Evolutionary conservation across 1,284 basidiomycete species (phyloP).

Genomic region (Austroboletus niveus): DNA sequence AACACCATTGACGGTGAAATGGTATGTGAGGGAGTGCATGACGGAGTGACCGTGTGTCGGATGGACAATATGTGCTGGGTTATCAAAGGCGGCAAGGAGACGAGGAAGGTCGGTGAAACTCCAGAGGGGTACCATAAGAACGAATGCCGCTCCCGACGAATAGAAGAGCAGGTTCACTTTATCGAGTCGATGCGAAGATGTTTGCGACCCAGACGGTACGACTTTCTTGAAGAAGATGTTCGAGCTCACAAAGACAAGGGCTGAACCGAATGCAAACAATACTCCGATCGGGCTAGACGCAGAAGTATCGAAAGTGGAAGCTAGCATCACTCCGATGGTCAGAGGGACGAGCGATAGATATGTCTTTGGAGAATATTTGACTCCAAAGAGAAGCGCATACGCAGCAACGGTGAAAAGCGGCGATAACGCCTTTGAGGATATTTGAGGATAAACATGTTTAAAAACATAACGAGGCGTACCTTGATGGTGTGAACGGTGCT

Average conservation of each 20-base stretch:
- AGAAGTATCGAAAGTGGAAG: constrained; percentile 90
- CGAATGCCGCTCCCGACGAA: constrained; percentile 91
- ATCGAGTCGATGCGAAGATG: constrained; percentile 79
- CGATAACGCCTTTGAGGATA: constrained; percentile 74
- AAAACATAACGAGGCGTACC: constrained; percentile 46
- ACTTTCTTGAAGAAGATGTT: constrained; percentile 99
- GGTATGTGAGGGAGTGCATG: constrained; percentile 62
- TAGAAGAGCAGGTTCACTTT: constrained; percentile 97
- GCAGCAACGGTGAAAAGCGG: constrained; percentile 96
- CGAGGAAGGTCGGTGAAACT: constrained; percentile 78
- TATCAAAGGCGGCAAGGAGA: constrained; percentile 48
- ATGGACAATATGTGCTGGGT: constrained; percentile 45
- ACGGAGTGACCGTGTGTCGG: constrained; percentile 47
- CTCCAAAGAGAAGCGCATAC: constrained; percentile 90
- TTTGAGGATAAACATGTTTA: constrained; percentile 6
- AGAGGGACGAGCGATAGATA: constrained; percentile 95
- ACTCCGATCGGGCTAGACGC: constrained; percentile 82
- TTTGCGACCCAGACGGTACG: constrained; percentile 68
- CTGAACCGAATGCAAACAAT: constrained; percentile 90
- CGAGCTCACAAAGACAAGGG: constrained; percentile 94
- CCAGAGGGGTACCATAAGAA: constrained; percentile 96
- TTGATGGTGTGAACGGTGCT: constrained; percentile 99
- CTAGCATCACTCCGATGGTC: constrained; percentile 96
- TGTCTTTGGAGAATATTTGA: constrained; percentile 88
- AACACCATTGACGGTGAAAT: constrained; percentile 89